Conservation (phyloP, 176 grass and related monocot genomes). For the Juncus inflexus region DNA sequence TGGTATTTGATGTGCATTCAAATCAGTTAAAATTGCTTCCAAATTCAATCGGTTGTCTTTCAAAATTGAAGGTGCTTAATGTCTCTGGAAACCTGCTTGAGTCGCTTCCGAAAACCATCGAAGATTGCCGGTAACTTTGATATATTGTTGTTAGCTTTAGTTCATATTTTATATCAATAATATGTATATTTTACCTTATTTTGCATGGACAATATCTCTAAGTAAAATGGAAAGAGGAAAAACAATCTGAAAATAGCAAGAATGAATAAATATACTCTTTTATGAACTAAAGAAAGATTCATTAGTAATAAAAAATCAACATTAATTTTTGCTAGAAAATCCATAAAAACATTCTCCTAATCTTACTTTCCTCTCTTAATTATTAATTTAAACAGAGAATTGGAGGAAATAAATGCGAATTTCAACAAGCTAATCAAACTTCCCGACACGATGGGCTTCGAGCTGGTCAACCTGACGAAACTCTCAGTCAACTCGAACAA, state of each 20-base stretch:
- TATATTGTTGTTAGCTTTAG: too few relatives aligned
- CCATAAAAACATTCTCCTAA: slow-evolving; percentile 8
- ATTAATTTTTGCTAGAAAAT: not conserved
- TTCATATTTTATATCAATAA: not conserved
- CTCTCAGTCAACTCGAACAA: slow-evolving; percentile 91
- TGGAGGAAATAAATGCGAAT: slow-evolving; percentile 91
- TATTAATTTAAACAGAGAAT: slow-evolving; percentile 30
- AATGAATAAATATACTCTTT: too few relatives aligned
- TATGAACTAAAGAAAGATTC: not conserved
- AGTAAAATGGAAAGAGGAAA: not conserved
- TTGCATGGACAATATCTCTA: not conserved
- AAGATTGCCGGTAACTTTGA: slow-evolving; percentile 70
- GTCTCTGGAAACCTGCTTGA: slow-evolving; percentile 88
- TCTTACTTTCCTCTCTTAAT: slow-evolving; percentile 13
- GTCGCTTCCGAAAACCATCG: slow-evolving; percentile 68
- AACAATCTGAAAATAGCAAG: not conserved
- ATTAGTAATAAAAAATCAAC: not conserved
- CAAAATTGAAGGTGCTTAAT: slow-evolving; percentile 85
- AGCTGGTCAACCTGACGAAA: slow-evolving; percentile 62
- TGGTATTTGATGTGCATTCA: slow-evolving; percentile 80
- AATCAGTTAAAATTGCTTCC: slow-evolving; percentile 89
- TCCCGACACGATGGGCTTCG: slow-evolving; percentile 92
- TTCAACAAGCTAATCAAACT: slow-evolving; percentile 81
- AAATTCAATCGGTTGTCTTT: slow-evolving; percentile 97
- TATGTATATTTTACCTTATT: slow-evolving; percentile 1